These are phyloP conservation scores for Musa balbisiana DNA, from an alignment of 202 grass and related monocot genomes.

Conservation along the genomic window DNA sequence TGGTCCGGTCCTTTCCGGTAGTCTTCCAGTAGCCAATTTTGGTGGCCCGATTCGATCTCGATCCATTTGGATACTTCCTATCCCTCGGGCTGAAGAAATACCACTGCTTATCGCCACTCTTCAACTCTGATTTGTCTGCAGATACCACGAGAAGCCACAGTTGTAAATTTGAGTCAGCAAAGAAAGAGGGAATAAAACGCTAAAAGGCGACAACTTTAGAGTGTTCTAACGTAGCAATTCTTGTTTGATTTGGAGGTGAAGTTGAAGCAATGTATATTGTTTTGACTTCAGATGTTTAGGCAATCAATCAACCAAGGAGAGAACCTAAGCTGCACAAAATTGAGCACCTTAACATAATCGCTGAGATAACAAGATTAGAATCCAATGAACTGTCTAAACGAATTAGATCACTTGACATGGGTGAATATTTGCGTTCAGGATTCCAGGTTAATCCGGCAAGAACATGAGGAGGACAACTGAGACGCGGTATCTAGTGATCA, in stretches of 20 bases:
- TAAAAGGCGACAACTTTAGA: not conserved
- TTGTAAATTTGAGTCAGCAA: not conserved
- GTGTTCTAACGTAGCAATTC: not conserved
- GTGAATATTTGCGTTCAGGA: too few relatives aligned
- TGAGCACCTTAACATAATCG: not conserved
- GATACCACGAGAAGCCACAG: not conserved
- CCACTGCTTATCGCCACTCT: constrained; percentile 91
- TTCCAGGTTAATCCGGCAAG: too few relatives aligned
- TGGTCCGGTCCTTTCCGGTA: constrained; percentile 70
- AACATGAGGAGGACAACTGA: not conserved
- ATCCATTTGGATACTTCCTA: constrained; percentile 92
- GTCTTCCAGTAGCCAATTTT: constrained; percentile 81
- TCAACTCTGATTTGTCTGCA: constrained; percentile 67
- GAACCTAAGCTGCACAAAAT: not conserved
- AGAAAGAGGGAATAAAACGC: not conserved
- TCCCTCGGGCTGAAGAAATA: constrained; percentile 93
- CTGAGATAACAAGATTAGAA: too few relatives aligned
- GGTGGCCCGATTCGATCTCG: constrained; percentile 82
- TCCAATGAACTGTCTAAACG: too few relatives aligned
- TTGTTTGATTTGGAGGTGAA: not conserved
- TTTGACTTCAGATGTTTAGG: too few relatives aligned
- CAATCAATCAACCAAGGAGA: too few relatives aligned
- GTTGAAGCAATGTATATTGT: not conserved
- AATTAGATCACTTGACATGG: not conserved
- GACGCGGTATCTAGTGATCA: not conserved